Base-by-base conservation (phyloP, 2,329 filamentous ascomycete species). In the Cordyceps javanica region DNA sequence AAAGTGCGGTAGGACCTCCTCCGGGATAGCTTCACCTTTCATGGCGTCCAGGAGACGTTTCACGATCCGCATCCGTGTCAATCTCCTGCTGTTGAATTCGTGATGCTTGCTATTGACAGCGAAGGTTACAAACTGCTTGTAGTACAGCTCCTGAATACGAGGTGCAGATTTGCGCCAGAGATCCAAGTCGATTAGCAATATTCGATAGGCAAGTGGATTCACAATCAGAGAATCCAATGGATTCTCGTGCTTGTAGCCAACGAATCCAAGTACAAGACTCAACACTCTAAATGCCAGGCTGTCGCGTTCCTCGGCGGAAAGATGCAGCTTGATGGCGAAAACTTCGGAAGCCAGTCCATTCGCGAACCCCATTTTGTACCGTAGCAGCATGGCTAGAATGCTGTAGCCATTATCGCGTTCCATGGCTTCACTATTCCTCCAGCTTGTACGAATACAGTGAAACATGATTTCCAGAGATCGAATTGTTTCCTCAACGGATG, bases 351-450 rank as follows among this genome's bases (percentile, higher is more conserved):
- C 58, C 8, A 67, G 36, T 58, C 67, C 64, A 61, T 70, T 62
- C 48, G 72, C 64, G 63, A 80, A 79, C 5, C 88, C 88, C 32
- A 96, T 77, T 69, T 96, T 97, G 56, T 90, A 89, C 56, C 91
- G 86, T 25, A 99, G 74, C 19, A 97, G 79, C 71, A 91, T 85
- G 41, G 89, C 89, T 52, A 99, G 75, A 36, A 97, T 89, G 26
- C 90, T 88, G 68, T 97, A 99, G 0, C 93, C 95, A 64, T 95
- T 94, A 60, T 96, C 91, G 65, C 90, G 87, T 71, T 99, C 94
- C 89, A 99, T 97, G 26, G 94, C 92, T 70, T 99, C 95, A 64
- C 94, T 97, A 63, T 97, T 97, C 62, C 94, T 84, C 94, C 95
- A 99, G 68, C 89, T 97, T 62, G 89, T 88, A 63, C 89, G 88